These are phyloP conservation scores for Helichrysum umbraculigerum DNA, from an alignment of 129 eudicot genomes.

Conservation along the genomic window DNA sequence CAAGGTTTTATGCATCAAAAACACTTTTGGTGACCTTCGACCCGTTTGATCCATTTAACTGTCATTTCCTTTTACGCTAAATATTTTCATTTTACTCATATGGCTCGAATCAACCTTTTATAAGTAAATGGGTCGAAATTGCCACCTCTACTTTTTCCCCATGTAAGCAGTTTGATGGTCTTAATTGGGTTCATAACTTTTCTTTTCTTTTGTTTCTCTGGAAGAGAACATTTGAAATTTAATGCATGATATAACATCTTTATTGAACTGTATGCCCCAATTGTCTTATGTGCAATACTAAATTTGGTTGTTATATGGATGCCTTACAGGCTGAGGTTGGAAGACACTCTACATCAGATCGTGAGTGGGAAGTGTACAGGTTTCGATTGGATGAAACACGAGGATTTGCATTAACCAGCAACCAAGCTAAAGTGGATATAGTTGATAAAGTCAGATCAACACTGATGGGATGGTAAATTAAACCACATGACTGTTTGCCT, in stretches of 20 bases:
- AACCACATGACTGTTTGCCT: not conserved
- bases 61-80: no score
- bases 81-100: not conserved
- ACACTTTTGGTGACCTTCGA: not conserved
- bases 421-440: slow-evolving; percentile 49
- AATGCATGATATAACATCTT: not conserved
- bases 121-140: not conserved
- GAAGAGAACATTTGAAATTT: not conserved
- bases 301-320: slow-evolving; percentile 1
- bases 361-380: slow-evolving; percentile 87
- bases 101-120: not conserved
- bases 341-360: slow-evolving; percentile 65
- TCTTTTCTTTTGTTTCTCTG: not conserved
- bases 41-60: not conserved
- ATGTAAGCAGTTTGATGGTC: not conserved
- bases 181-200: not conserved
- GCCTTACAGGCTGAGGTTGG: slow-evolving; percentile 73
- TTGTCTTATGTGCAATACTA: not conserved
- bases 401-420: slow-evolving; percentile 42
- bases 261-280: not conserved
- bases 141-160: not conserved
- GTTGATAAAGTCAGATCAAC: slow-evolving; percentile 67
- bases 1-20: not conserved
- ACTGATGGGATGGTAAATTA: slow-evolving; percentile 73
- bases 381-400: slow-evolving; percentile 69